A percentile compares a stretch with the other conserved stretches of the same genome.
Conservation (phyloP, 345 rosid species). For the Firmiana major region DNA sequence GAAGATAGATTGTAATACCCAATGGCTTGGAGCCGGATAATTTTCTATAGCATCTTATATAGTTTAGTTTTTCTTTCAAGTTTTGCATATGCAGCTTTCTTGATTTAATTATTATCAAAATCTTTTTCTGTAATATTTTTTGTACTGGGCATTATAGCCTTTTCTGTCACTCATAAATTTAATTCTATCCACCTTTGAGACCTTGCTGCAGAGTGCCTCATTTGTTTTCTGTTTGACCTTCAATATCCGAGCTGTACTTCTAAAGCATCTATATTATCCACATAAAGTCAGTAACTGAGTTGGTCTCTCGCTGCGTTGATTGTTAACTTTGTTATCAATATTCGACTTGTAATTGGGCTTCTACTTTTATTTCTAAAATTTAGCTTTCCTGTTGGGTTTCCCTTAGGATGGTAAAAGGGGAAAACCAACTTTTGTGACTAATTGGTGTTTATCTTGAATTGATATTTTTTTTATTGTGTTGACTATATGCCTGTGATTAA, state of each 20-base stretch:
- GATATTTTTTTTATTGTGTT: neutral
- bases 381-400: neutral
- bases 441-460: neutral
- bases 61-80: neutral
- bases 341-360: neutral
- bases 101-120: neutral
- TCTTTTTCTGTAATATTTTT: neutral
- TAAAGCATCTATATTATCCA: neutral
- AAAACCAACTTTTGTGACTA: neutral
- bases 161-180: neutral
- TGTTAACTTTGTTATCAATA: neutral
- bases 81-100: neutral
- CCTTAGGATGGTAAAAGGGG: neutral
- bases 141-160: neutral
- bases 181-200: neutral
- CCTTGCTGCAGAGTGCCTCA: neutral
- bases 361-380: neutral
- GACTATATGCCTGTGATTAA: neutral
- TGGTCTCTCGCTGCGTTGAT: neutral
- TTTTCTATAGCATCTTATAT: neutral
- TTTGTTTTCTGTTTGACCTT: neutral
- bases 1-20: neutral
- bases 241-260: neutral
- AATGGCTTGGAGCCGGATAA: neutral
- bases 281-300: neutral